These are phyloP conservation scores for Paramyrothecium sp. DNA, from an alignment of 2,329 filamentous ascomycete genomes.

Conservation along the genomic window DNA sequence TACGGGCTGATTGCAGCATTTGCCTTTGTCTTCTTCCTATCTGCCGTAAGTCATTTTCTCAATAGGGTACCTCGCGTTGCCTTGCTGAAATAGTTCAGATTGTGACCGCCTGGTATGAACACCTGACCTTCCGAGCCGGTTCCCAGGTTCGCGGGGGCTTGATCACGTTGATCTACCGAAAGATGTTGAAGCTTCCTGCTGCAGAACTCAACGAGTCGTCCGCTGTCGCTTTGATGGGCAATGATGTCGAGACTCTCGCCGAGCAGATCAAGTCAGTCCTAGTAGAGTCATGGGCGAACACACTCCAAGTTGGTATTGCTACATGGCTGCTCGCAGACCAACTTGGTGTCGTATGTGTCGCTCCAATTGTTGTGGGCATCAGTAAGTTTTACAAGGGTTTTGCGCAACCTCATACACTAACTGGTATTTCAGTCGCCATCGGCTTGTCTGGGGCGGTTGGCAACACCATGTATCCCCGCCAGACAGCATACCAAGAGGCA, in stretches of 20 bases:
- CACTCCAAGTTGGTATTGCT: conserved; percentile 25
- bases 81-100: conserved; percentile 12
- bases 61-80: not conserved
- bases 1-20: conserved; percentile 30
- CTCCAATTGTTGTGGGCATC: conserved; percentile 27
- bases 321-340: conserved; percentile 28
- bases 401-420: not conserved
- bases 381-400: conserved; percentile 15
- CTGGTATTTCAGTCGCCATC: conserved; percentile 16
- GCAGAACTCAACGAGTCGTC: conserved; percentile 24
- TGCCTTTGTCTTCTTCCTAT: conserved; percentile 26
- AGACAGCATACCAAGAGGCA: conserved; percentile 28
- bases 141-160: conserved; percentile 28
- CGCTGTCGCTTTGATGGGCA: conserved; percentile 27
- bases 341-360: conserved; percentile 29
- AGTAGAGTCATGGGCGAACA: conserved; percentile 29
- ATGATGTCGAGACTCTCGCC: conserved; percentile 26
- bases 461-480: conserved; percentile 22
- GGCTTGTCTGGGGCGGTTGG: conserved; percentile 17
- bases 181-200: conserved; percentile 24
- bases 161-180: conserved; percentile 26
- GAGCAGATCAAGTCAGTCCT: conserved; percentile 23
- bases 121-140: conserved; percentile 24
- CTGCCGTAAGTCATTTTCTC: conserved; percentile 19
- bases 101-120: conserved; percentile 30